These are phyloP conservation scores for Aulographum hederae DNA, from an alignment of 2,329 filamentous ascomycete genomes.

Conservation along the genomic window DNA sequence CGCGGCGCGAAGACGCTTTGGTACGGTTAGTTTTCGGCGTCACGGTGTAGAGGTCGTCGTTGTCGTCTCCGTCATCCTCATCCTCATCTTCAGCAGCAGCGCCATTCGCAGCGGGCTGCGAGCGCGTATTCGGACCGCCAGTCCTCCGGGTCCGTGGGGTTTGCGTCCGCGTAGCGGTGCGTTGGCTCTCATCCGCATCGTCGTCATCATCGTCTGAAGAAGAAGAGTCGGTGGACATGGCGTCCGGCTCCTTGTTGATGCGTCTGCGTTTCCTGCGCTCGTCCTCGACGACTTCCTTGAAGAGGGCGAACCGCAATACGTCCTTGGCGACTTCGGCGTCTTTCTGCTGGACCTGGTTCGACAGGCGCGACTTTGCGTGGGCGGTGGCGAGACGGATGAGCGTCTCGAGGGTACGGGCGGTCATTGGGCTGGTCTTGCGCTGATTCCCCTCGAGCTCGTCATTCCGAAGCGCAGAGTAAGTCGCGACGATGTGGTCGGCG, in stretches of 20 bases:
- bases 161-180: background rate
- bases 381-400: slow-evolving; percentile 95
- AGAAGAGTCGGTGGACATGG: slow-evolving; percentile 36
- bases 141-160: slow-evolving; percentile 14
- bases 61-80: slow-evolving; percentile 34
- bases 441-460: slow-evolving; percentile 93
- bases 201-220: slow-evolving; percentile 20
- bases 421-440: slow-evolving; percentile 84
- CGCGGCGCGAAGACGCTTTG: slow-evolving; percentile 15
- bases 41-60: slow-evolving; percentile 34
- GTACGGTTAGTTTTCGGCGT: slow-evolving; percentile 29
- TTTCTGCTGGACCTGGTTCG: slow-evolving; percentile 70
- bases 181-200: slow-evolving; percentile 8
- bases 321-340: slow-evolving; percentile 77
- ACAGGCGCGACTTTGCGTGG: slow-evolving; percentile 82
- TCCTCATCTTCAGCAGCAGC: slow-evolving; percentile 19
- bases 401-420: slow-evolving; percentile 90
- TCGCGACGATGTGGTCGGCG: slow-evolving; percentile 75
- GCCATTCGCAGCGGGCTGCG: slow-evolving; percentile 9
- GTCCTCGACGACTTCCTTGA: slow-evolving; percentile 76
- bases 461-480: slow-evolving; percentile 84
- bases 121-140: slow-evolving; percentile 5
- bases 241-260: slow-evolving; percentile 37
- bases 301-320: slow-evolving; percentile 84
- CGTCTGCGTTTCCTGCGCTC: slow-evolving; percentile 72